These are phyloP conservation scores for Phallus indusiatus DNA, from an alignment of 768 basidiomycete species.

Conservation along the genomic window DNA sequence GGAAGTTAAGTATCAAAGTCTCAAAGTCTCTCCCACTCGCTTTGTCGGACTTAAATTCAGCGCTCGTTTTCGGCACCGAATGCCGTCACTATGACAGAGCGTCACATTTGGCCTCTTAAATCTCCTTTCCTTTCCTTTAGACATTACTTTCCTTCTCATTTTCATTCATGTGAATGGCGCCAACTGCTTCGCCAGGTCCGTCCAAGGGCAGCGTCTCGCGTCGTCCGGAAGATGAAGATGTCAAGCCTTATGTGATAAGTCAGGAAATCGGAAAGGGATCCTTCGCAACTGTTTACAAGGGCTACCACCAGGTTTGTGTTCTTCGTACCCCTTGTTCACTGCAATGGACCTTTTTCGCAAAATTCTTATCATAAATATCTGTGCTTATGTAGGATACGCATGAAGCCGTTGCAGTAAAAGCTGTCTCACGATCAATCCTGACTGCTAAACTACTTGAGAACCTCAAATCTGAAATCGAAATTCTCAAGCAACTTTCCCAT, in stretches of 20 bases:
- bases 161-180: neutral
- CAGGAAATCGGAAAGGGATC: slow-evolving; percentile 80
- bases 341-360: neutral
- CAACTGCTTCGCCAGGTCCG: neutral
- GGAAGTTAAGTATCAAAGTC: no score
- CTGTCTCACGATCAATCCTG: slow-evolving; percentile 79
- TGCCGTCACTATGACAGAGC: neutral
- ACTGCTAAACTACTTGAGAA: slow-evolving; percentile 93
- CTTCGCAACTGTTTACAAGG: slow-evolving; percentile 94
- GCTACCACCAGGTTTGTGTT: slow-evolving; percentile 74
- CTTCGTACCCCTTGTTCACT: neutral
- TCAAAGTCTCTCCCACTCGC: no score
- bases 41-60: no score
- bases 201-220: neutral
- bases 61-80: neutral
- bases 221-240: slow-evolving; percentile 53
- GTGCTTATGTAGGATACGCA: slow-evolving; percentile 51
- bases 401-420: slow-evolving; percentile 85
- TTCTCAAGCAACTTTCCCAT: slow-evolving; percentile 88
- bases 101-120: neutral
- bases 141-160: neutral
- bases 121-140: neutral
- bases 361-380: neutral
- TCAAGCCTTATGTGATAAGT: slow-evolving; percentile 68
- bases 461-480: slow-evolving; percentile 95